Base-by-base conservation (phyloP, 805 yeast species). In the Metschnikowia baotianmanensis region DNA sequence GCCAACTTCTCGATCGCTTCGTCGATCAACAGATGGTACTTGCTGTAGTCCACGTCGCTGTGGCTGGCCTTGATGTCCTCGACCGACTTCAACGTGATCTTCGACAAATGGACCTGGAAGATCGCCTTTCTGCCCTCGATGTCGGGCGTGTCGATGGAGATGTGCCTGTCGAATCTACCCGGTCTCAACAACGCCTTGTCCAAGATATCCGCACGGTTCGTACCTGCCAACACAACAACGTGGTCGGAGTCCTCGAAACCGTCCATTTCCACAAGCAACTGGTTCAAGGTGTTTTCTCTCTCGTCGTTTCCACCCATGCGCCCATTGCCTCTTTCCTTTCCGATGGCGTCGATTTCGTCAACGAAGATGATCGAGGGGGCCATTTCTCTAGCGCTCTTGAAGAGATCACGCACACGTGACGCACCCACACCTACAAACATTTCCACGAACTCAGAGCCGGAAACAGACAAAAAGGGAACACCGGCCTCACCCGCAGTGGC, bases 361-460 rank as follows among this genome's bases (percentile, higher is more conserved):
- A 93, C 90, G 55, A 93, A 95, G n/a, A 93, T 80, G 56, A 93
- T 93, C 25, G 95, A 76, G 12, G 99, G 99, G 0, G 99, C 96
- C 63, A 83, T 80, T 59, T 86, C 87, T 56, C 98, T 77, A 1
- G 99, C 99, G 21, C 86, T 85, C 48, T 83, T 78, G 69, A 93
- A 93, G 54, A 93, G 71, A 62, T 93, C 99, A 62, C 99, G 89
- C 21, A 93, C 99, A 62, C 99, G 80, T 13, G 96, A 85, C 2
- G 99, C 98, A 69, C 99, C 99, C 18, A 91, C 97, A 73, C 99
- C 99, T 22, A 90, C 98, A 71, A 89, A 93, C 98, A 91, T 93
- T 63, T 91, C 98, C 11, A 93, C 96, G 53, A 91, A 91, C 63
- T 91, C 99, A 5, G 98, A 90, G 49, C 99, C 99, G 1, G 96